These are phyloP conservation scores for Aspergillus neoniger DNA, from an alignment of 2,329 filamentous ascomycete species.

Conservation along the genomic window DNA sequence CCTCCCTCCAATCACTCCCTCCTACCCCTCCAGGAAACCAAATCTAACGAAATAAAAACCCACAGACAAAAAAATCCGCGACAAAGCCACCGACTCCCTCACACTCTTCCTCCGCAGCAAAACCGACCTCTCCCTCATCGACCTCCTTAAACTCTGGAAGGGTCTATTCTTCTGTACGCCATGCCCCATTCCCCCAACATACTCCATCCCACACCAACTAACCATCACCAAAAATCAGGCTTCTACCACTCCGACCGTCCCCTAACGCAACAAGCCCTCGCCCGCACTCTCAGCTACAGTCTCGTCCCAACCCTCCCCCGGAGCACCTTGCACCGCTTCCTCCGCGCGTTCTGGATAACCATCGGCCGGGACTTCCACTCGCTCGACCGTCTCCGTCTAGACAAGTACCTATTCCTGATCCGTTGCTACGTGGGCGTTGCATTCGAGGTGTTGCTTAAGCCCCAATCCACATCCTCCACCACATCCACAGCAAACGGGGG, in stretches of 20 bases:
- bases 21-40: too few species aligned
- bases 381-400: constrained; percentile 76
- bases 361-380: constrained; percentile 68
- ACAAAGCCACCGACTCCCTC: constrained; percentile 74
- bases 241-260: constrained; percentile 94
- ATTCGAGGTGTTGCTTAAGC: constrained; percentile 52
- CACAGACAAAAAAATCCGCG: constrained; percentile 74
- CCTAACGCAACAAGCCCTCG: constrained; percentile 81
- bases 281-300: constrained; percentile 68
- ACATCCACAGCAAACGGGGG: constrained; percentile 14
- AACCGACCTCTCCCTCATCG: constrained; percentile 63
- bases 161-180: constrained; percentile 78
- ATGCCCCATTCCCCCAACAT: too few species aligned
- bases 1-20: background rate
- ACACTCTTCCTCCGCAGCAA: constrained; percentile 72
- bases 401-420: constrained; percentile 89
- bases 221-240: constrained; percentile 44
- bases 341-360: constrained; percentile 71
- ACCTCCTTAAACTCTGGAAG: constrained; percentile 89
- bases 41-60: constrained; percentile 11
- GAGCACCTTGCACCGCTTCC: constrained; percentile 48
- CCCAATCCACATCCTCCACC: background rate
- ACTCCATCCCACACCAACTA: background rate
- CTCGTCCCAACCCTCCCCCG: constrained; percentile 64
- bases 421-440: constrained; percentile 75